phyloP scores from a whole-genome alignment of 2,329 filamentous ascomycete species.

The Xylariaceae sp. region DNA sequence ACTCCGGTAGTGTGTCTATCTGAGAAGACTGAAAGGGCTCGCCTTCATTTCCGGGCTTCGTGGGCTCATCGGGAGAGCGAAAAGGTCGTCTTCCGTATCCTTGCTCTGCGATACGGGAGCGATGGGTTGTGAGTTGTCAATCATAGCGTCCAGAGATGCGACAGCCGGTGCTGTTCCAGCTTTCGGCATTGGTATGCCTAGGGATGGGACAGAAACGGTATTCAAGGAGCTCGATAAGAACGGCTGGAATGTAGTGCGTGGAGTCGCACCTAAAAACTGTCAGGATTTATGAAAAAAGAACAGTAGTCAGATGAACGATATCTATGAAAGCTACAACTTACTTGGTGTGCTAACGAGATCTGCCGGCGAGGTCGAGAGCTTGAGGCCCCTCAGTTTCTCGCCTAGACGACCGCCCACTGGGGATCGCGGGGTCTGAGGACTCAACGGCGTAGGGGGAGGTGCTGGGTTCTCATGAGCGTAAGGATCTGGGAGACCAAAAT shows the following conservation, averaged over 20 bases:
- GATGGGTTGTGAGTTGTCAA: slow-evolving; percentile 28
- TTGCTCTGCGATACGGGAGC: slow-evolving; percentile 30
- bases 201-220: slow-evolving; percentile 27
- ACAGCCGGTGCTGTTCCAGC: slow-evolving; percentile 24
- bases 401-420: slow-evolving; percentile 67
- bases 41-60: slow-evolving; percentile 81
- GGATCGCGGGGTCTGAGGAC: slow-evolving; percentile 59
- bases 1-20: slow-evolving; percentile 6
- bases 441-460: slow-evolving; percentile 23
- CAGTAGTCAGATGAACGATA: no score
- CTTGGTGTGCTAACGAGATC: slow-evolving; percentile 57
- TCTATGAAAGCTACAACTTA: slow-evolving; percentile 39
- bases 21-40: slow-evolving; percentile 69
- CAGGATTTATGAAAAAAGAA: slow-evolving; percentile 21
- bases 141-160: slow-evolving; percentile 40
- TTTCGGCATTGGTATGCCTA: slow-evolving; percentile 6
- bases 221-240: slow-evolving; percentile 30
- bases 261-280: slow-evolving; percentile 5
- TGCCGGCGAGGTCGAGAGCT: slow-evolving; percentile 68
- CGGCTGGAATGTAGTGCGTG: slow-evolving; percentile 9
- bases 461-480: slow-evolving; percentile 22
- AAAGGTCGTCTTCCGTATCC: slow-evolving; percentile 75
- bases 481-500: slow-evolving; percentile 64
- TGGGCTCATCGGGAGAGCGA: slow-evolving; percentile 83
- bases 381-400: slow-evolving; percentile 78